These are phyloP conservation scores for Heterobasidion parviporum DNA, from an alignment of 1,284 basidiomycete genomes.

Conservation along the genomic window DNA sequence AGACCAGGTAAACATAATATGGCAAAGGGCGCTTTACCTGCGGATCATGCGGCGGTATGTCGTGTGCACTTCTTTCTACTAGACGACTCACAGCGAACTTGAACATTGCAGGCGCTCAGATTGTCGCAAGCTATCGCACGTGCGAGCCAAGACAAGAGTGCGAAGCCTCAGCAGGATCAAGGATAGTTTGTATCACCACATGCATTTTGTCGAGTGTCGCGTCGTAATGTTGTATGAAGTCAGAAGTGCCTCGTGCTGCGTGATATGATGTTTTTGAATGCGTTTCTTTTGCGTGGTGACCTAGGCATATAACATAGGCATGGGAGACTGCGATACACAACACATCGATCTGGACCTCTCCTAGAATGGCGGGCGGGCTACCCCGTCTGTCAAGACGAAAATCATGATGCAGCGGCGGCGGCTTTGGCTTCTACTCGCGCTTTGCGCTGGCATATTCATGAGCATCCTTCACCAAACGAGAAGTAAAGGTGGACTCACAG, in stretches of 20 bases:
- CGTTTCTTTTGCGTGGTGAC: conserved; percentile 8
- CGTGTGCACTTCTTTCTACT: neutral
- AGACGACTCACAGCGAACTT: neutral
- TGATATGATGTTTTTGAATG: conserved; percentile 7
- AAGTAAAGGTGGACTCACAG: conserved; percentile 42
- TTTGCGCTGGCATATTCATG: conserved; percentile 38
- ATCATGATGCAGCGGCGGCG: conserved; percentile 38
- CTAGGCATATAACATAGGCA: conserved; percentile 12
- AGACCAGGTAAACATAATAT: conserved; percentile 72
- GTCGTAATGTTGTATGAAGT: too few relatives aligned
- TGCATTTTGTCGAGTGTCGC: too few relatives aligned
- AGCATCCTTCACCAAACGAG: conserved; percentile 9
- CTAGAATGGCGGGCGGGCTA: neutral
- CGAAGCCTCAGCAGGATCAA: neutral
- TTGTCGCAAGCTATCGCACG: conserved; percentile 14
- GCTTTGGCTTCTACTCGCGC: conserved; percentile 52
- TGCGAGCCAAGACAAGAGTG: neutral
- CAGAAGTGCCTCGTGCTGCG: neutral
- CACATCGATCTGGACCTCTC: conserved; percentile 1
- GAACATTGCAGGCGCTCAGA: conserved; percentile 38
- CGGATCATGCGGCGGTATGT: conserved; percentile 73
- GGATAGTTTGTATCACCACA: neutral
- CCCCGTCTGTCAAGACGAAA: neutral
- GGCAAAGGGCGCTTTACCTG: conserved; percentile 73
- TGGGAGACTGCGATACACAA: conserved; percentile 11